Percentiles rank a stretch among this genome's conserved stretches.
phyloP scores from a whole-genome alignment of 2,329 filamentous ascomycete genomes.

The Celoporthe dispersa region DNA sequence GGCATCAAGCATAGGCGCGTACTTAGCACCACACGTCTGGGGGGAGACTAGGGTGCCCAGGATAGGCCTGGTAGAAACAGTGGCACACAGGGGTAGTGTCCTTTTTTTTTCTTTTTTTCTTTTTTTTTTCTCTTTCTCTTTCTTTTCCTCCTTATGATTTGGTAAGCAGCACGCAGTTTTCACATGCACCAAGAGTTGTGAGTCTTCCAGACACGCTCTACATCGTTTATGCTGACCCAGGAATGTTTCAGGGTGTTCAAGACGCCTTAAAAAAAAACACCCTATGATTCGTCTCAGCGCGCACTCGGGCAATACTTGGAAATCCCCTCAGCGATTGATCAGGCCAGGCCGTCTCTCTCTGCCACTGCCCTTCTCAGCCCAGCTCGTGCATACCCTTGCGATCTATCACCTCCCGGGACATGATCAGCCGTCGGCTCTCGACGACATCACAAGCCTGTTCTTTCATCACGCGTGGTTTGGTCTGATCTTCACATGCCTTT shows the following conservation, averaged over 20 bases:
- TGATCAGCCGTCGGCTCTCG: neutral
- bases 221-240: too few species aligned
- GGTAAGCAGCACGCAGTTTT: neutral
- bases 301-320: too few species aligned
- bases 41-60: neutral
- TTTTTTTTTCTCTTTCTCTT: neutral
- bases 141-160: too few species aligned
- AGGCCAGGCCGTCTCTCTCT: neutral
- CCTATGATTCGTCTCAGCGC: too few species aligned
- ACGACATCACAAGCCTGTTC: neutral
- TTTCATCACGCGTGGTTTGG: neutral
- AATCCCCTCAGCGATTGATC: neutral
- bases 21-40: neutral
- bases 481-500: constrained; percentile 27
- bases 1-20: constrained; percentile 9
- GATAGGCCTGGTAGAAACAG: neutral
- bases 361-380: neutral
- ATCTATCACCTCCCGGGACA: neutral
- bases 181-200: neutral
- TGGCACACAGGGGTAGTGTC: neutral
- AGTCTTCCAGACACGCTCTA: too few species aligned
- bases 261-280: too few species aligned
- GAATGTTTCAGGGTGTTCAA: too few species aligned
- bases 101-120: too few species aligned
- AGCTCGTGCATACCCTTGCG: neutral